These are phyloP conservation scores for Calonectria pteridis DNA, from an alignment of 2,329 filamentous ascomycete genomes.

Conservation along the genomic window DNA sequence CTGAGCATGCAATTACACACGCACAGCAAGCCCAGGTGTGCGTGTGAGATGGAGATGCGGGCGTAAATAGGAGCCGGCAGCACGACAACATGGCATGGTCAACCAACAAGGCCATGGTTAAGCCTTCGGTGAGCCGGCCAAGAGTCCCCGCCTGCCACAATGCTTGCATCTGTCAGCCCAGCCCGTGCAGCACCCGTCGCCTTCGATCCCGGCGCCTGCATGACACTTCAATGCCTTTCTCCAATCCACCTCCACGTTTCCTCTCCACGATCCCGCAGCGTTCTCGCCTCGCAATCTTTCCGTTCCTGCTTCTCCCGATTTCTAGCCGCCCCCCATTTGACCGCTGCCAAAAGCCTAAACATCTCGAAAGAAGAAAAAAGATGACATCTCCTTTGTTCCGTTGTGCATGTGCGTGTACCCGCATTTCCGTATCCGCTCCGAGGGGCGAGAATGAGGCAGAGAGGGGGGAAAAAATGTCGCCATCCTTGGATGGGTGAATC, in stretches of 20 bases:
- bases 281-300: not conserved
- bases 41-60: not conserved
- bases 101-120: slow-evolving; percentile 9
- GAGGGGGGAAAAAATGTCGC: not conserved
- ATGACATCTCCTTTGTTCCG: not conserved
- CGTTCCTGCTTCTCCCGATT: slow-evolving; percentile 42
- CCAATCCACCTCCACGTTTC: not conserved
- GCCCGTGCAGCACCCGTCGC: not conserved
- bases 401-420: not conserved
- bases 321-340: slow-evolving; percentile 34
- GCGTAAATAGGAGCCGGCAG: not conserved
- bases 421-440: not conserved
- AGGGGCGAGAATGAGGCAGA: not conserved
- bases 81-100: not conserved
- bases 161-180: not conserved
- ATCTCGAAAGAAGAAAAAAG: slow-evolving; percentile 14
- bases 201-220: slow-evolving; percentile 1
- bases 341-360: slow-evolving; percentile 29
- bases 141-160: not conserved
- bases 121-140: not conserved
- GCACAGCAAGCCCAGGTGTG: not conserved
- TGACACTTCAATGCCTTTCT: slow-evolving; percentile 1
- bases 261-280: slow-evolving; percentile 7
- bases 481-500: not conserved
- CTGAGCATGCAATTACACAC: not conserved